Evolutionary conservation across 192 early-diverging fungal genomes (phyloP).

Genomic region (Anaeromyces robustus): DNA sequence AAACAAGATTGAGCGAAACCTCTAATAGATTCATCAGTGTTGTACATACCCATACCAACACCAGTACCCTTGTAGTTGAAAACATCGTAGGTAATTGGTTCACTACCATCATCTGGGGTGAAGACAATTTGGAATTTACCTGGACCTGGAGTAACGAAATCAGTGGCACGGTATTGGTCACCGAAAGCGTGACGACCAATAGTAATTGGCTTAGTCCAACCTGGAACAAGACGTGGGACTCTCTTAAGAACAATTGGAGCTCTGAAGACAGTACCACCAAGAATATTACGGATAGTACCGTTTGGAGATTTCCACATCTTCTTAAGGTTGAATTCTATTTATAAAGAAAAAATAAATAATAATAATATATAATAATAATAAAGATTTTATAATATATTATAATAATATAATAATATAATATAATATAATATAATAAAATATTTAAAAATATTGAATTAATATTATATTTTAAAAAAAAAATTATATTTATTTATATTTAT

Average conservation of each 20-base stretch:
- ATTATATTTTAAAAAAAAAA: no score
- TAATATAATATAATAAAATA: no score
- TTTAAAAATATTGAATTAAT: no score
- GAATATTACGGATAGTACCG: constrained; percentile 88
- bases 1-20: constrained; percentile 95
- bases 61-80: constrained; percentile 73
- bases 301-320: constrained; percentile 98
- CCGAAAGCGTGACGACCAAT: constrained; percentile 95
- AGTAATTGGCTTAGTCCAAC: constrained; percentile 60
- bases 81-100: constrained; percentile 49
- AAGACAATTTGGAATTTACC: constrained; percentile 84
- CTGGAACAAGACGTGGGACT: constrained; percentile 81
- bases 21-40: constrained; percentile 70
- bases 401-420: background rate
- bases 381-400: background rate
- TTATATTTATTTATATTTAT: no score
- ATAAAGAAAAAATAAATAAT: background rate
- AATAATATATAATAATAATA: background rate
- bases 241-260: constrained; percentile 90
- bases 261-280: constrained; percentile 95
- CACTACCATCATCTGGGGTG: constrained; percentile 66
- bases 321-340: constrained; percentile 79
- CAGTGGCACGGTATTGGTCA: constrained; percentile 97
- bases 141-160: constrained; percentile 78
- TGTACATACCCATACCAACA: constrained; percentile 96